Evolutionary conservation across 331 rosid genomes (phyloP).

Genomic region (Rosa hybrid): DNA sequence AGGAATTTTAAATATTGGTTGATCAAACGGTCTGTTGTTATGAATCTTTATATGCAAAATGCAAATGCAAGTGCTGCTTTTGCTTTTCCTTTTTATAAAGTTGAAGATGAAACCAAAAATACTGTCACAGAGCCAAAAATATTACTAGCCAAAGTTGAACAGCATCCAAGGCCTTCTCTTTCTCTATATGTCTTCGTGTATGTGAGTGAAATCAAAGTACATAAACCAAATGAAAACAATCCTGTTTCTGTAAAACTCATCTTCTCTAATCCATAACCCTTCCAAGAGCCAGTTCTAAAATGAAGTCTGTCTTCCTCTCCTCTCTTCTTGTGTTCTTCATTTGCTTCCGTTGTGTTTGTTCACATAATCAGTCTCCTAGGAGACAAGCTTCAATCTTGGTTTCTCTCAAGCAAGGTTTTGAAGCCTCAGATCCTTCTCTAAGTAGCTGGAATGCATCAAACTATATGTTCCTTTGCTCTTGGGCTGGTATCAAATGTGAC

Average conservation of each 20-base stretch:
- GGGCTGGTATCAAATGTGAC: constrained; percentile 77
- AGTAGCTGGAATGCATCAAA: constrained; percentile 56
- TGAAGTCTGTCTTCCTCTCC: constrained; percentile 29
- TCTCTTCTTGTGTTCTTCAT: constrained; percentile 18
- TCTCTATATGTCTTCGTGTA: constrained; percentile 28
- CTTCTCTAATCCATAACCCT: constrained; percentile 27
- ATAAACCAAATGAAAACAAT: constrained; percentile 18
- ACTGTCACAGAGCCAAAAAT: constrained; percentile 15
- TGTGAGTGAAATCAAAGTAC: constrained; percentile 10
- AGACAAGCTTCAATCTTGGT: constrained; percentile 71
- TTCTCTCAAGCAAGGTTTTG: constrained; percentile 58
- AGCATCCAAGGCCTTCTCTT: constrained; percentile 23
- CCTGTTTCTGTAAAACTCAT: constrained; percentile 21
- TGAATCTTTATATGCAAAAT: constrained; percentile 43
- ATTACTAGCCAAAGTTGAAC: constrained; percentile 17
- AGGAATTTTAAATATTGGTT: constrained; percentile 27
- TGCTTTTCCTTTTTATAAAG: constrained; percentile 77
- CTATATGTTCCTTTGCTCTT: constrained; percentile 60
- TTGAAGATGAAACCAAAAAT: constrained; percentile 52
- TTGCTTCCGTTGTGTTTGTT: constrained; percentile 39
- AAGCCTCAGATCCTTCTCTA: constrained; percentile 44
- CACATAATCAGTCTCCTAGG: constrained; percentile 42
- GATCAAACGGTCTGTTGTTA: constrained; percentile 58
- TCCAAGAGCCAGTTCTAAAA: constrained; percentile 19
- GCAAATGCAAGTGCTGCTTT: constrained; percentile 38